phyloP scores from a whole-genome alignment of 2,329 filamentous ascomycete genomes.

The Xylaria hypoxylon region DNA sequence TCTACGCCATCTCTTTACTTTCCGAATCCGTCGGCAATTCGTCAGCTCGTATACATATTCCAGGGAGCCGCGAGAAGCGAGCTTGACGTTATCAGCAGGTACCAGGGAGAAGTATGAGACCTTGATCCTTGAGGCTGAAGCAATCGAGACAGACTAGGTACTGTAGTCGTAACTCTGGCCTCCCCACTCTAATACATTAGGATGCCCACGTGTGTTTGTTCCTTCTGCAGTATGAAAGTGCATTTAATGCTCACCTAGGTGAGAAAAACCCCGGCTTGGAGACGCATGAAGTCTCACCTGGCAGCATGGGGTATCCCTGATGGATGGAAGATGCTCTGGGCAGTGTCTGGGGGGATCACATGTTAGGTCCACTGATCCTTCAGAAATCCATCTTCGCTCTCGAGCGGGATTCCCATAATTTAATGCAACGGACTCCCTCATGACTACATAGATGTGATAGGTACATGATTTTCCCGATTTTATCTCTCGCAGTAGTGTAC shows the following conservation, averaged over 20 bases:
- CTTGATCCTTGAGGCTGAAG: constrained; percentile 7
- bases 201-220: constrained; percentile 8
- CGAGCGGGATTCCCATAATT: neutral
- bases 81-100: neutral
- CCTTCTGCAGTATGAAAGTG: neutral
- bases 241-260: constrained; percentile 7
- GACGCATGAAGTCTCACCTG: neutral
- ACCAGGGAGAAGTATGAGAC: neutral
- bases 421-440: neutral
- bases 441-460: neutral
- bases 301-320: constrained; percentile 3
- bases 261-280: neutral
- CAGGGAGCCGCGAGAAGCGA: neutral
- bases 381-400: neutral
- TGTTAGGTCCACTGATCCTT: constrained; percentile 17
- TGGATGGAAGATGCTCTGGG: no score
- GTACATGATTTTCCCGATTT: neutral
- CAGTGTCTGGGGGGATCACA: constrained; percentile 7
- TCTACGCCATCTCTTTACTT: neutral
- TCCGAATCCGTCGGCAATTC: neutral
- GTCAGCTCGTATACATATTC: neutral
- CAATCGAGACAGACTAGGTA: neutral
- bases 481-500: neutral
- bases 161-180: neutral
- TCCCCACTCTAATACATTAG: neutral